Evolutionary conservation across 108 stramenopile genomes (phyloP).

Genomic region (Nannochloropsis oceanica): DNA sequence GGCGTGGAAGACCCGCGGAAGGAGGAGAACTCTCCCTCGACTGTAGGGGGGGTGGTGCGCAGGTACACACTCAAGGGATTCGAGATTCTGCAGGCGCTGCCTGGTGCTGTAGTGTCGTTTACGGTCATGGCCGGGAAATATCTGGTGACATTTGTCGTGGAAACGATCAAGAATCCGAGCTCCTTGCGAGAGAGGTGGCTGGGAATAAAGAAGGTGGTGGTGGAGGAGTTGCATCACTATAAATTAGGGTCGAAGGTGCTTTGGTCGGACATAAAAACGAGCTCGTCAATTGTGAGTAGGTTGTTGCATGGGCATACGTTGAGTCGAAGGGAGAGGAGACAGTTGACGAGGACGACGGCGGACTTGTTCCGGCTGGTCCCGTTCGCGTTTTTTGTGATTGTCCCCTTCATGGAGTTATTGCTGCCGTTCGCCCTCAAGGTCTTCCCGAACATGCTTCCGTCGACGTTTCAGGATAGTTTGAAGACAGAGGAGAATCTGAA

Average conservation of each 20-base stretch:
- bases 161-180: background rate
- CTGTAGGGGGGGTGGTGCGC: background rate
- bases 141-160: background rate
- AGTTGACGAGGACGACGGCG: conserved; percentile 76
- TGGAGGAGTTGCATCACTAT: conserved; percentile 57
- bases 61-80: background rate
- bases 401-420: conserved; percentile 97
- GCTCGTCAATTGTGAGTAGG: conserved; percentile 53
- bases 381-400: conserved; percentile 53
- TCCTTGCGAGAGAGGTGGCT: conserved; percentile 43
- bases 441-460: conserved; percentile 97
- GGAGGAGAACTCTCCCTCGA: background rate
- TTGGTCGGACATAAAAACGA: conserved; percentile 72
- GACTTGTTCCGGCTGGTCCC: conserved; percentile 95
- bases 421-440: conserved; percentile 85
- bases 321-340: conserved; percentile 87
- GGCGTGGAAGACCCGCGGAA: background rate
- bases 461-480: conserved; percentile 88
- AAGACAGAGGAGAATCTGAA: conserved; percentile 96
- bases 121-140: background rate
- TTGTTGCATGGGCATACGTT: conserved; percentile 63
- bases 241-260: conserved; percentile 87
- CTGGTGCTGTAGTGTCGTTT: background rate
- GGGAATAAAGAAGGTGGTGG: conserved; percentile 49
- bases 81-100: background rate